Evolutionary conservation across 2,329 filamentous ascomycete species (phyloP).

Genomic region (Lachnellula cervina): DNA sequence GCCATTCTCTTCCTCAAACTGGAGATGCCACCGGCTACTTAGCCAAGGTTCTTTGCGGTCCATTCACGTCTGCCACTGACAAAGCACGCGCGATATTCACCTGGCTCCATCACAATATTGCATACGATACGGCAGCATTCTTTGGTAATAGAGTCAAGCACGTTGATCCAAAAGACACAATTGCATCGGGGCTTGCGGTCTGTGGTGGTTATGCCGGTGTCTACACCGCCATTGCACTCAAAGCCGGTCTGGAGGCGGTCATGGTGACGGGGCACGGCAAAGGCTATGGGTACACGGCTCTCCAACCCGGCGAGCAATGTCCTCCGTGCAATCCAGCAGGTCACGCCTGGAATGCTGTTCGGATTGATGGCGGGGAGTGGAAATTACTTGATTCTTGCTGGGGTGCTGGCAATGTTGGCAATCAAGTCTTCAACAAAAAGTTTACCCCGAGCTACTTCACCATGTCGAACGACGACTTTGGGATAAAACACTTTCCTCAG

Average conservation of each 20-base stretch:
- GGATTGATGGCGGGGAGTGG: conserved; percentile 82
- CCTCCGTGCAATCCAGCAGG: conserved; percentile 58
- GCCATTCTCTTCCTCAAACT: conserved; percentile 58
- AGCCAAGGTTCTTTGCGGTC: conserved; percentile 69
- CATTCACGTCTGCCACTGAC: conserved; percentile 78
- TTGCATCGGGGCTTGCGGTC: conserved; percentile 75
- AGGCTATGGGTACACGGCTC: conserved; percentile 66
- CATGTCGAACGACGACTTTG: conserved; percentile 71
- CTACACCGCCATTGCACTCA: conserved; percentile 71
- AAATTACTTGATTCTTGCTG: conserved; percentile 90
- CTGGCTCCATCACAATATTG: conserved; percentile 92
- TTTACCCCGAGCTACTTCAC: conserved; percentile 63
- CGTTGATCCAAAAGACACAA: conserved; percentile 66
- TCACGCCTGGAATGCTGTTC: conserved; percentile 92
- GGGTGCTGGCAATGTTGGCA: conserved; percentile 72
- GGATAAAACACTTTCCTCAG: conserved; percentile 70
- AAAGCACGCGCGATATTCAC: conserved; percentile 91
- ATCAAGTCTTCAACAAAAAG: conserved; percentile 54
- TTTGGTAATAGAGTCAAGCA: conserved; percentile 65
- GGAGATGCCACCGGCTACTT: conserved; percentile 66
- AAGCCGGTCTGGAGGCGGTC: conserved; percentile 73
- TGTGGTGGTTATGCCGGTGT: conserved; percentile 88
- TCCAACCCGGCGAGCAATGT: conserved; percentile 58
- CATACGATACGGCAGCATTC: conserved; percentile 76
- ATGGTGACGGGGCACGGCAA: conserved; percentile 79